Evolutionary conservation across 768 basidiomycete species (phyloP).

Genomic region (Boletus rubropictus): DNA sequence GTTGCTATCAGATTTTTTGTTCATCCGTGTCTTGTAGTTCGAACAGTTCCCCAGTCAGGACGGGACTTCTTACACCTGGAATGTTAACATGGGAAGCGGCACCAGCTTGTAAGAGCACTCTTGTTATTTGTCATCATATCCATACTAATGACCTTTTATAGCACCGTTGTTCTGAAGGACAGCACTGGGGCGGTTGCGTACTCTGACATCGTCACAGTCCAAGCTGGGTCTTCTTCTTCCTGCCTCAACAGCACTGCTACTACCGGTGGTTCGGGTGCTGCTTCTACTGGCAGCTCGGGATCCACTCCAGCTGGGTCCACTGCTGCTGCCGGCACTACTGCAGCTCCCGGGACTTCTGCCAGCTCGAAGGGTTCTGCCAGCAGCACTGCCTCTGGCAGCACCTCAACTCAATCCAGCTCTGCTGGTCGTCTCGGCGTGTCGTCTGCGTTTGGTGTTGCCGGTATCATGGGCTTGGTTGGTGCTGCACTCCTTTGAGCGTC

Average conservation of each 20-base stretch:
- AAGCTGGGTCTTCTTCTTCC: constrained; percentile 28
- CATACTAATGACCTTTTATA: constrained; percentile 21
- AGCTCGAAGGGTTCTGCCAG: constrained; percentile 4
- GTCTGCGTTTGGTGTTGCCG: constrained; percentile 41
- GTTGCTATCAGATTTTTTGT: neutral
- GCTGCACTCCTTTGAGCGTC: constrained; percentile 40
- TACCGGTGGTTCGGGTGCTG: neutral
- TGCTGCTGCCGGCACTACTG: neutral
- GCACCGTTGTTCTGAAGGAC: constrained; percentile 56
- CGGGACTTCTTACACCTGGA: constrained; percentile 48
- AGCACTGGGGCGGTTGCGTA: constrained; percentile 47
- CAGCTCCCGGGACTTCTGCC: neutral
- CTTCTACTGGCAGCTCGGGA: constrained; percentile 8
- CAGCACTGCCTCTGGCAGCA: constrained; percentile 21
- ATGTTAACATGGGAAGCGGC: constrained; percentile 40
- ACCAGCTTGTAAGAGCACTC: constrained; percentile 39
- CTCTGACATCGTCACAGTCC: constrained; percentile 46
- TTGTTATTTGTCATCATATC: neutral
- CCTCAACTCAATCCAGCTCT: constrained; percentile 27
- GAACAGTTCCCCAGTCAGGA: constrained; percentile 45
- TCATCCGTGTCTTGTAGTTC: constrained; percentile 35
- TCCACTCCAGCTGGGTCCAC: neutral
- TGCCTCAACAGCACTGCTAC: constrained; percentile 22
- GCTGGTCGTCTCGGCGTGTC: constrained; percentile 28
- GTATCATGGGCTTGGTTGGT: constrained; percentile 47